Evolutionary conservation across 192 early-diverging fungal genomes (phyloP).

Genomic region (Backusella tarrabulga): DNA sequence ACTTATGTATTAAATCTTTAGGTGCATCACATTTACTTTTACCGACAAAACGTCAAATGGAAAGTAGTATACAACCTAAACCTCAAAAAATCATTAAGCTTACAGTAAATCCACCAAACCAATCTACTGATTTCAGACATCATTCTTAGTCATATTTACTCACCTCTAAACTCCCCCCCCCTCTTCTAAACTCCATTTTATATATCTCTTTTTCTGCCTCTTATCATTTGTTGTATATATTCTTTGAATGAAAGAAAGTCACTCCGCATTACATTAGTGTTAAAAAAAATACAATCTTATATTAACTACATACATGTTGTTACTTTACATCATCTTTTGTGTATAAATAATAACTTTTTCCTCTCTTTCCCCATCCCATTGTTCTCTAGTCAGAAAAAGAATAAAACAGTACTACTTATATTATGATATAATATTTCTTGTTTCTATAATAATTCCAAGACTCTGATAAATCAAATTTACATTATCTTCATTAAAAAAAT

Average conservation of each 20-base stretch:
- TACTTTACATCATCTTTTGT: neutral
- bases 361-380: neutral
- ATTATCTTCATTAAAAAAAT: too few relatives aligned
- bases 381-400: neutral
- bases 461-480: too few relatives aligned
- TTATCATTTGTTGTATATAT: neutral
- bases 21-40: neutral
- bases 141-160: neutral
- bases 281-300: neutral
- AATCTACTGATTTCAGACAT: neutral
- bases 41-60: neutral
- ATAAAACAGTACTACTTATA: neutral
- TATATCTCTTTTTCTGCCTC: neutral
- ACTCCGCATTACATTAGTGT: neutral
- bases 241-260: neutral
- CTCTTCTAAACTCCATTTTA: neutral
- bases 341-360: neutral
- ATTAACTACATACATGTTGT: neutral
- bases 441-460: neutral
- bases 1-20: neutral
- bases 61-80: neutral
- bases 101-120: conserved; percentile 4
- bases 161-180: neutral
- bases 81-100: conserved; percentile 6
- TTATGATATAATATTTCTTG: neutral